Base-by-base conservation (phyloP, 176 grass and related monocot genomes). In the Carex kokanica region DNA sequence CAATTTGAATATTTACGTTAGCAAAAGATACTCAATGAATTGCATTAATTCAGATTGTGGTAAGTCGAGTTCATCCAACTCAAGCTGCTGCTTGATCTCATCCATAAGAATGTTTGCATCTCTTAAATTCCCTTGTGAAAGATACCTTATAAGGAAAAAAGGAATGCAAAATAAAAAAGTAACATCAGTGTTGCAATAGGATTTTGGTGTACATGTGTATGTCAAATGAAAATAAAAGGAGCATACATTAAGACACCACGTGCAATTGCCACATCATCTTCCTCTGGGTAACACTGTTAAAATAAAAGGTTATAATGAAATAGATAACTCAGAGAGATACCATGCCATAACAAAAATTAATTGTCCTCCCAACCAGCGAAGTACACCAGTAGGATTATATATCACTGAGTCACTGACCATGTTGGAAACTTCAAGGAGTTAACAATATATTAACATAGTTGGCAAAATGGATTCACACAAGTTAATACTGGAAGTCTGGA, bases 211-310 rank as follows among this genome's bases (percentile, higher is more conserved):
- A 52, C 21, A 51, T 17, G 43, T 60, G n/a, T 51, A 64, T 60
- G 25, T 61, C 1, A 78, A 86, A 86, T 23, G 65, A 25, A 81
- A 20, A 8, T 73, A 70, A 61, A 51, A 61, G 20, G 67, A 85
- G 86, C 93, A 90, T 91, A 99, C 96, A 93, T 85, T 78, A 99
- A 84, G 51, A 95, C 86, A 83, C 90, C 90, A 62, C 89, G 93
- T 85, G 96, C 91, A 88, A 95, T 95, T 92, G 93, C 96, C 71
- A 84, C 83, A 88, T 99, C 96, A 85, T 99, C 96, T 88, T 99
- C 96, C 56, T 90, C 93, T 87, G 96, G 93, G 81, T 99, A 99
- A 86, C 96, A 99, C 96, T 99, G 84, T 79, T 84, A 8, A 45
- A 56, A 70, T 52, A 78, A 70, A 25, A 78, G 11, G 54, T 29